A percentile compares a stretch with the other conserved stretches of the same genome.
Evolutionary conservation across 2,329 filamentous ascomycete genomes (phyloP).

Genomic region (Pyrenochaeta sp.): DNA sequence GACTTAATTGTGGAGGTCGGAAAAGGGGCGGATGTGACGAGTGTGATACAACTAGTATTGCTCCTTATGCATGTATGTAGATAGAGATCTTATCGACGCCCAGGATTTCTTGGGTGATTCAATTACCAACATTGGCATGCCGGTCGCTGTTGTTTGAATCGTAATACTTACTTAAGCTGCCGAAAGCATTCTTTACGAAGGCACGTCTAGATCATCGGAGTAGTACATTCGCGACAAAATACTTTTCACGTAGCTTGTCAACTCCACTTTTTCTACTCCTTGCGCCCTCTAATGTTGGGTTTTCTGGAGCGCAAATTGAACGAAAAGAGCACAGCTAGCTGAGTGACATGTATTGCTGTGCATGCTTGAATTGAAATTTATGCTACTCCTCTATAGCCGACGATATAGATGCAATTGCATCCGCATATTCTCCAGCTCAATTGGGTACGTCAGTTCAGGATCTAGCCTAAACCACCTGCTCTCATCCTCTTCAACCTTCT

Average conservation of each 20-base stretch:
- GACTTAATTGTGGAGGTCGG: no score
- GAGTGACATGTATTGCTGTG: constrained; percentile 1
- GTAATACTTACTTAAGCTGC: constrained; percentile 47
- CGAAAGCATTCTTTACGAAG: constrained; percentile 70
- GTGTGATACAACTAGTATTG: no score
- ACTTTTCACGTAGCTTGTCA: constrained; percentile 29
- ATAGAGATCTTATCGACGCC: no score
- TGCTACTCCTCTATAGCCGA: constrained; percentile 5
- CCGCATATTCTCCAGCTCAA: constrained; percentile 91
- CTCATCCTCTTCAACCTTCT: constrained; percentile 77
- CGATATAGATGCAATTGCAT: constrained; percentile 88
- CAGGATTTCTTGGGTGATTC: no score
- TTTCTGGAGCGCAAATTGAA: constrained; percentile 52
- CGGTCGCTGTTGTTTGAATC: constrained; percentile 52
- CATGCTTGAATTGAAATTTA: not conserved
- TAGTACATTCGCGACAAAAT: constrained; percentile 26
- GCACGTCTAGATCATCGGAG: constrained; percentile 56
- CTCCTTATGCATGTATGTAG: no score
- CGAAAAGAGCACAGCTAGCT: constrained; percentile 12
- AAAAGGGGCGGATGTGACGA: no score
- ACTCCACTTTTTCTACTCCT: constrained; percentile 49
- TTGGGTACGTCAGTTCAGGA: constrained; percentile 74
- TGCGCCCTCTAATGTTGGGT: constrained; percentile 52
- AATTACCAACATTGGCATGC: constrained; percentile 61
- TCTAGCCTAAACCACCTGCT: constrained; percentile 84